A percentile compares a stretch with the other conserved stretches of the same genome.
phyloP scores from a whole-genome alignment of 2,329 filamentous ascomycete species.

The Hypoxylon rubiginosum region DNA sequence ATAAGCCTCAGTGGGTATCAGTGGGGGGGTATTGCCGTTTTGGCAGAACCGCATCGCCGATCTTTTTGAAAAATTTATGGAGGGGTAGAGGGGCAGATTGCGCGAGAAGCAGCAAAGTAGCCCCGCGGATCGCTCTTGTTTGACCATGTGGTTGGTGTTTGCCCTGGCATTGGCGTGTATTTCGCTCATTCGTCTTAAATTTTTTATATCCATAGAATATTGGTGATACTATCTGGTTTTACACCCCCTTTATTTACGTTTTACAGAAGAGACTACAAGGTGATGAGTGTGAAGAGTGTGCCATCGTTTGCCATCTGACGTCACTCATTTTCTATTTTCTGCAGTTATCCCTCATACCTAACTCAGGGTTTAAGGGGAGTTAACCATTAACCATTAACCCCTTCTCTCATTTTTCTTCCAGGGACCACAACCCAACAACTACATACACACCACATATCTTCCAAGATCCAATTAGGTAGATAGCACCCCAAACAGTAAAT shows the following conservation, averaged over 20 bases:
- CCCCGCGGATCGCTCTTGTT: slow-evolving; percentile 35
- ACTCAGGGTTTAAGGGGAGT: background rate
- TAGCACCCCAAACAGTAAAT: background rate
- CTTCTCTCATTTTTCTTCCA: background rate
- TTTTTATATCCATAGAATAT: background rate
- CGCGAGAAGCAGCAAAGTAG: background rate
- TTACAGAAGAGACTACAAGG: background rate
- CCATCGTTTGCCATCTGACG: slow-evolving; percentile 9
- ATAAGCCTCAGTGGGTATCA: slow-evolving; percentile 32
- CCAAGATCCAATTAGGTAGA: background rate
- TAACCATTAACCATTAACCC: background rate
- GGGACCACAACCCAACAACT: background rate
- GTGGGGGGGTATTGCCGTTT: slow-evolving; percentile 23
- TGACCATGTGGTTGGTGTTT: slow-evolving; percentile 31
- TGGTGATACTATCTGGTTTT: background rate
- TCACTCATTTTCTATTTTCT: slow-evolving; percentile 9
- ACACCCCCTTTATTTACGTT: background rate
- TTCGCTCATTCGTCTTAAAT: slow-evolving; percentile 14
- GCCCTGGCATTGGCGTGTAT: slow-evolving; percentile 32
- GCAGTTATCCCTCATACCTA: background rate
- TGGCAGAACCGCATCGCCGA: slow-evolving; percentile 36
- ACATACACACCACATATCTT: background rate
- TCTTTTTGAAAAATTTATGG: slow-evolving; percentile 35
- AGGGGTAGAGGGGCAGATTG: slow-evolving; percentile 22
- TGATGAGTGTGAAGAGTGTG: background rate